phyloP scores from a whole-genome alignment of 2,329 filamentous ascomycete genomes.

The Penicillium hesseltinei region DNA sequence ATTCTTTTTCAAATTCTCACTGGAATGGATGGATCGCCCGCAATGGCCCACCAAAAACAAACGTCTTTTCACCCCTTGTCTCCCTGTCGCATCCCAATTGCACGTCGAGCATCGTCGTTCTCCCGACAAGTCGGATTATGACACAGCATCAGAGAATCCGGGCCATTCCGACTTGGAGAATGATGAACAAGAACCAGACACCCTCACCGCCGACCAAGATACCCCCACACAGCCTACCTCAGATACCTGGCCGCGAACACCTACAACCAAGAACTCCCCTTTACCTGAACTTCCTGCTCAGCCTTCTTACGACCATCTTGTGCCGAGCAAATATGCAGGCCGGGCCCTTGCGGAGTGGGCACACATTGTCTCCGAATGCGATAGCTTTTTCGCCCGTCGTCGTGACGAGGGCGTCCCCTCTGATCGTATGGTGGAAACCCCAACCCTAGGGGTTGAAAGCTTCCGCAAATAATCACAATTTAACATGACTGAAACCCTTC shows the following conservation, averaged over 20 bases:
- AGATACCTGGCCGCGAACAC: constrained; percentile 11
- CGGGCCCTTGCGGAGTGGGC: constrained; percentile 65
- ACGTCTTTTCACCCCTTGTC: constrained; percentile 55
- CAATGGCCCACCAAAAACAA: constrained; percentile 51
- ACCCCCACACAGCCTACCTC: constrained; percentile 5
- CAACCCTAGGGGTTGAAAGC: constrained; percentile 60
- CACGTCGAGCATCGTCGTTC: constrained; percentile 48
- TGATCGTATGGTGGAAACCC: constrained; percentile 60
- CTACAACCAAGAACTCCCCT: constrained; percentile 20
- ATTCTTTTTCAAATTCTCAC: constrained; percentile 65
- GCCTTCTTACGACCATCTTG: constrained; percentile 32
- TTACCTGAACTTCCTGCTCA: constrained; percentile 20
- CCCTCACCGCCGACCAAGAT: constrained; percentile 4
- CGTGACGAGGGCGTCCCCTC: constrained; percentile 61
- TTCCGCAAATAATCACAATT: constrained; percentile 48
- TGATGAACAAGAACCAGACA: constrained; percentile 17
- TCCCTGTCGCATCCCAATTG: constrained; percentile 57
- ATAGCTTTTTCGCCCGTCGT: constrained; percentile 62
- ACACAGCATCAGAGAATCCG: constrained; percentile 25
- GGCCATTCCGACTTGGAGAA: constrained; percentile 17
- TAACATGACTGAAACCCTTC: not conserved
- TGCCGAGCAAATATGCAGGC: constrained; percentile 58
- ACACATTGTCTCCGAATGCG: constrained; percentile 60
- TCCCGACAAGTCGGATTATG: constrained; percentile 24
- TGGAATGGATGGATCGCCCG: constrained; percentile 62